Base-by-base conservation (phyloP, 768 basidiomycete genomes). In the Trametes maxima region DNA sequence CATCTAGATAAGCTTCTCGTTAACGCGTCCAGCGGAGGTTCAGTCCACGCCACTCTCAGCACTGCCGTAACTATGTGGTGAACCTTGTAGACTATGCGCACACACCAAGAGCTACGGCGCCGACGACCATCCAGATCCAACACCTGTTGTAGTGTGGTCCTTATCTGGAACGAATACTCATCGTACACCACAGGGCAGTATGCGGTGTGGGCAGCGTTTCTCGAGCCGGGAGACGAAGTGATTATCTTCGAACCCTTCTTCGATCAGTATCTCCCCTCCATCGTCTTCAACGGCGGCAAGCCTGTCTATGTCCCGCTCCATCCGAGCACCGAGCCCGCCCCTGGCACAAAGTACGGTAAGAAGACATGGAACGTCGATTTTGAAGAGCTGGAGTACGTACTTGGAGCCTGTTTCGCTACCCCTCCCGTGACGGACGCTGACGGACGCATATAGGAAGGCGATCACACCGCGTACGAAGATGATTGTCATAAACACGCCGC, bases 231-330 rank as follows among this genome's bases (percentile, higher is more conserved):
- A 4, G 96, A 98, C 70, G 96, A 99, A 75, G 96, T 98, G 62
- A 95, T 99, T 75, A 88, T 97, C 83, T 94, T 98, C 70, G 96
- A 98, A 74, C 96, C 95, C 1, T 97, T 94, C 80, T 98, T 96
- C 71, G 95, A 98, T 72, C 95, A 96, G 72, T 95, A 95, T 72
- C 82, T 94, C 48, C 88, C 94, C 22, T 92, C 91, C 14, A 88
- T 96, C 59, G 89, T 88, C 24, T 96, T 98, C 84, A 94, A 95
- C 67, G 92, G 92, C 35, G 96, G 94, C 52, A 88, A 84, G 65
- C 94, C 95, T 14, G 88, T 97, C 43, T 98, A 92, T 70, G 94
- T 99, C 12, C 95, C 96, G 3, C 80, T 99, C 22, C 95, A 97
- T 68, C 95, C 96, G 0, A 90, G 94, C 21, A 67, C 75, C 13